phyloP scores from a whole-genome alignment of 2,329 filamentous ascomycete genomes.

The Diaporthe ilicicola region DNA sequence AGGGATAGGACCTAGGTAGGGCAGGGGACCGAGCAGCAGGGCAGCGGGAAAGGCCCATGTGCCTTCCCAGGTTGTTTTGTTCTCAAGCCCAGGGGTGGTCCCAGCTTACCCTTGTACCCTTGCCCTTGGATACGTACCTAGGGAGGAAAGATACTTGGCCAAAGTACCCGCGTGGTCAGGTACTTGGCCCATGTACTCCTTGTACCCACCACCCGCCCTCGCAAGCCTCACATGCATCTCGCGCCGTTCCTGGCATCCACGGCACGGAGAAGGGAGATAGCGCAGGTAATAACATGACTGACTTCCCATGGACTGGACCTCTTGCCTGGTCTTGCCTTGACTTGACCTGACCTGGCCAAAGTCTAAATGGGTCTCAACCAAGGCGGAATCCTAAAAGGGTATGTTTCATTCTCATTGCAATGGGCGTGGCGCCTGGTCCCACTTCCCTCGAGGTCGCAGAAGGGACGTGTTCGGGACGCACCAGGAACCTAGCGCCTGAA shows the following conservation, averaged over 20 bases:
- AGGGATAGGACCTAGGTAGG: slow-evolving; percentile 11
- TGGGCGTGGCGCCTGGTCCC: background rate
- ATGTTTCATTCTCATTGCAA: slow-evolving; percentile 7
- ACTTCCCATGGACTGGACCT: background rate
- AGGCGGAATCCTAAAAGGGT: background rate
- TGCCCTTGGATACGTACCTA: slow-evolving; percentile 6
- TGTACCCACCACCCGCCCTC: slow-evolving; percentile 10
- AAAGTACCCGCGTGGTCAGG: slow-evolving; percentile 1
- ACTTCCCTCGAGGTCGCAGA: background rate
- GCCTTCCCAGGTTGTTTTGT: slow-evolving; percentile 20
- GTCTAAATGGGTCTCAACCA: background rate
- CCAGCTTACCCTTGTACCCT: background rate
- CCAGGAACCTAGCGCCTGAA: background rate
- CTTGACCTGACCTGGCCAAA: background rate
- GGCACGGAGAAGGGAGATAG: slow-evolving; percentile 11
- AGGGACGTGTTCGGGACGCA: background rate
- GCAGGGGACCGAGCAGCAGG: slow-evolving; percentile 13
- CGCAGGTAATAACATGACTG: slow-evolving; percentile 12
- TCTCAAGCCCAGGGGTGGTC: slow-evolving; percentile 9
- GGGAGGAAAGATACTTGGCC: background rate
- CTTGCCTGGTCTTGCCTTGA: background rate
- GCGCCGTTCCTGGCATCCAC: slow-evolving; percentile 8
- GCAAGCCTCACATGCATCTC: slow-evolving; percentile 14
- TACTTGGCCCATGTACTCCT: background rate
- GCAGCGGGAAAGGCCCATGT: slow-evolving; percentile 21